These are phyloP conservation scores for Ascochyta rabiei DNA, from an alignment of 2,329 filamentous ascomycete species.

Conservation along the genomic window DNA sequence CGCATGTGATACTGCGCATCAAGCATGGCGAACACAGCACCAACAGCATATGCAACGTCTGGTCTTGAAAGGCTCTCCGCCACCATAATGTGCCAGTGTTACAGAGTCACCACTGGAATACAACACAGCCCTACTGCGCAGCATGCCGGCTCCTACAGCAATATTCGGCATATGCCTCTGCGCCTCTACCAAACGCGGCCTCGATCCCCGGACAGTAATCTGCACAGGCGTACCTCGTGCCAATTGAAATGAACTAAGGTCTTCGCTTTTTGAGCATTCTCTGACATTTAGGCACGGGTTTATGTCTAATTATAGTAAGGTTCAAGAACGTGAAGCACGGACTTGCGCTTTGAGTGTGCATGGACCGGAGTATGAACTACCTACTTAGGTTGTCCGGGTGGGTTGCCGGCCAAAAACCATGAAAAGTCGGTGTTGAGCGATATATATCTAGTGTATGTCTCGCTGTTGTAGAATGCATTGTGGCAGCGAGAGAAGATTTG, in stretches of 20 bases:
- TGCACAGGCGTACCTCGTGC: background rate
- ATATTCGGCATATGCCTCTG: slow-evolving; percentile 4
- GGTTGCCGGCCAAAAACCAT: background rate
- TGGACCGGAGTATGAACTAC: slow-evolving; percentile 10
- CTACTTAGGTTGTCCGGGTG: slow-evolving; percentile 7
- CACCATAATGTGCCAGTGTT: background rate
- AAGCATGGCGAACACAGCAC: background rate
- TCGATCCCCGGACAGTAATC: slow-evolving; percentile 8
- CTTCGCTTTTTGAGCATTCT: slow-evolving; percentile 2
- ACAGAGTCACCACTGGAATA: background rate
- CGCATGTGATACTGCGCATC: slow-evolving; percentile 4
- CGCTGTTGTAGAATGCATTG: slow-evolving; percentile 5
- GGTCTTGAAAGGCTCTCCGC: background rate
- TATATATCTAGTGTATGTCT: slow-evolving; percentile 8
- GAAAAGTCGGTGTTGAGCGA: slow-evolving; percentile 2
- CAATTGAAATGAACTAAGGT: background rate
- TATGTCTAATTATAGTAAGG: slow-evolving; percentile 15
- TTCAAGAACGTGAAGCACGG: slow-evolving; percentile 9
- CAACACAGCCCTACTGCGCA: slow-evolving; percentile 15
- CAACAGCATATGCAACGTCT: background rate
- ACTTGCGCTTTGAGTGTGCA: slow-evolving; percentile 8
- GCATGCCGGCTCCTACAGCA: slow-evolving; percentile 10
- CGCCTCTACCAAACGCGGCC: background rate
- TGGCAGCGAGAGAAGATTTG: background rate
- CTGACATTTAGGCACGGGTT: slow-evolving; percentile 12